Evolutionary conservation across 2,329 filamentous ascomycete genomes (phyloP).

Genomic region (Fusarium falciforme): DNA sequence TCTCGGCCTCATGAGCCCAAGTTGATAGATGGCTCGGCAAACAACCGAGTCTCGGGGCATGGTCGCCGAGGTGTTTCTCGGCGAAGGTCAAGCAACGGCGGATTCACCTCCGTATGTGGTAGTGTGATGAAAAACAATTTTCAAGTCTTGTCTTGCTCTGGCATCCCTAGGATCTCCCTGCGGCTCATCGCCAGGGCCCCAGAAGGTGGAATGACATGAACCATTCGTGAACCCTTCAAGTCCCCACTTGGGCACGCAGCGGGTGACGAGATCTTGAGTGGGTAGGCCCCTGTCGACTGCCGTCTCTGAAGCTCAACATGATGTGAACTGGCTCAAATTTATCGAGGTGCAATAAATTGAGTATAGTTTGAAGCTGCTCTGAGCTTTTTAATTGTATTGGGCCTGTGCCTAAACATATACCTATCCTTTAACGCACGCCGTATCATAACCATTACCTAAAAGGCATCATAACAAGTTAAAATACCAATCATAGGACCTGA

Average conservation of each 20-base stretch:
- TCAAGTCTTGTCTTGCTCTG: neutral
- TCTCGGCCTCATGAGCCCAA: slow-evolving; percentile 3
- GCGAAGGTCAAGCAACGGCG: neutral
- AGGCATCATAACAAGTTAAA: neutral
- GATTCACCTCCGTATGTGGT: neutral
- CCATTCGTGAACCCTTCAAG: neutral
- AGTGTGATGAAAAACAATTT: neutral
- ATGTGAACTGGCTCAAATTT: neutral
- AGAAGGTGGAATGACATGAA: neutral
- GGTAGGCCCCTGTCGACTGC: neutral
- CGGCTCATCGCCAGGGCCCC: neutral
- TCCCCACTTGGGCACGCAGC: neutral
- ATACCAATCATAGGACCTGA: neutral
- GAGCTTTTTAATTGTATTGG: neutral
- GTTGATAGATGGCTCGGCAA: neutral
- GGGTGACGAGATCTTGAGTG: neutral
- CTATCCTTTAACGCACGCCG: neutral
- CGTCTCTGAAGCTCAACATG: neutral
- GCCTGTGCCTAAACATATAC: neutral
- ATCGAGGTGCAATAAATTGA: neutral
- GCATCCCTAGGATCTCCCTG: neutral
- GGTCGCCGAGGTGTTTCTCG: neutral
- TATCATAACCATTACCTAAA: neutral
- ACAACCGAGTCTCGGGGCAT: slow-evolving; percentile 10
- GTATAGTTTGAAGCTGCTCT: neutral